These are phyloP conservation scores for Penicillium sp. DNA, from an alignment of 2,329 filamentous ascomycete species.

Conservation along the genomic window DNA sequence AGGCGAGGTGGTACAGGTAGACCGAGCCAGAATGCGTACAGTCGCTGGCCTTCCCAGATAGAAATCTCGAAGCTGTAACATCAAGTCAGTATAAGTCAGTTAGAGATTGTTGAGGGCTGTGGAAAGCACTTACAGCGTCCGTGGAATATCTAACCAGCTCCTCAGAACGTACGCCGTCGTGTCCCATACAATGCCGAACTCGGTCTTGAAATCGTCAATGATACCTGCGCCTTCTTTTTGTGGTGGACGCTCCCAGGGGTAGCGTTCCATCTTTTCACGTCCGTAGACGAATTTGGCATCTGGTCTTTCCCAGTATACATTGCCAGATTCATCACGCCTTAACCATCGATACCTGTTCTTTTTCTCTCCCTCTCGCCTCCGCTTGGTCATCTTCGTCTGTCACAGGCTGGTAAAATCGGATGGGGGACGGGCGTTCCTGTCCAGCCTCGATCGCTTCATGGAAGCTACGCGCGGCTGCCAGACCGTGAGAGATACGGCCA, in stretches of 20 bases:
- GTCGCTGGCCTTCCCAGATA: constrained; percentile 49
- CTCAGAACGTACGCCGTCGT: constrained; percentile 62
- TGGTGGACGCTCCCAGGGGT: constrained; percentile 31
- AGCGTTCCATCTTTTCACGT: constrained; percentile 25
- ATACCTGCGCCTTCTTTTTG: constrained; percentile 43
- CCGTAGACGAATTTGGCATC: constrained; percentile 43
- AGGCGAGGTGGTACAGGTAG: constrained; percentile 52
- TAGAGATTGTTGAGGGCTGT: neutral
- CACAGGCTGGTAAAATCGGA: constrained; percentile 26
- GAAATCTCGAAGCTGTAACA: constrained; percentile 47
- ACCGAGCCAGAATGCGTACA: constrained; percentile 62
- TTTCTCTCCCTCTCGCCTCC: neutral
- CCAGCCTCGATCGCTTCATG: constrained; percentile 44
- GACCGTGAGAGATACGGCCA: constrained; percentile 74
- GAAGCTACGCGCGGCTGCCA: constrained; percentile 72
- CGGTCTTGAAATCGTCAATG: constrained; percentile 56
- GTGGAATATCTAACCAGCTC: constrained; percentile 66
- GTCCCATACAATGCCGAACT: constrained; percentile 59
- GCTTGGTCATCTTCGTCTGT: constrained; percentile 23
- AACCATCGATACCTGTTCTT: constrained; percentile 9
- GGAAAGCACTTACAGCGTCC: constrained; percentile 58
- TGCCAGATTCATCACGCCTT: constrained; percentile 33
- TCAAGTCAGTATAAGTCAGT: neutral
- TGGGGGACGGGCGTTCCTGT: constrained; percentile 28
- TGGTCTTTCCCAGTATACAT: constrained; percentile 39